Evolutionary conservation across 495 filamentous ascomycete genomes (phyloP), one percentile per base, ranked within the genome.

Genomic region (Penicillium turbatum): DNA sequence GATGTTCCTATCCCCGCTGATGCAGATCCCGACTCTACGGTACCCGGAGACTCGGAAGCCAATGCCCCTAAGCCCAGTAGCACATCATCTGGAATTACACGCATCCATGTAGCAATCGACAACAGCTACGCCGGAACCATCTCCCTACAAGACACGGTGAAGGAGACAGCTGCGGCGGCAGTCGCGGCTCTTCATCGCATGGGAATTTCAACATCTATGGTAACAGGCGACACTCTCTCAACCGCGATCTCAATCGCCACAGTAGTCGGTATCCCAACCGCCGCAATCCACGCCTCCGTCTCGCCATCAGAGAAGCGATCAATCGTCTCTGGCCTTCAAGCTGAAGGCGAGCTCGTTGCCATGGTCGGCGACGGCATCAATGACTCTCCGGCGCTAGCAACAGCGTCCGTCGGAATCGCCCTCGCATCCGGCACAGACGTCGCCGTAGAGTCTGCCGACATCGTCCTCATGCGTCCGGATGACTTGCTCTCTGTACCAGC

Each of bases 311-410:
- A 93, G 58, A 99, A 99, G 56, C 89, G 90, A 55, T 73, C 76
- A 24, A 95, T 97, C 62, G 82, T 99, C 67, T 80, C 82, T 15
- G 68, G 82, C 39, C 79, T 97, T 32, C 88, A 97, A 71, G 75
- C 74, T 0, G 56, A 69, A 2, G 90, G 90, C 54, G 79, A 86
- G 39, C 75, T 85, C 46, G 88, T 99, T 19, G 93, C 90, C 59
- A 97, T 99, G 93, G 93, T 97, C 19, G 93, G 93, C 47, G 93
- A 99, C 65, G 93, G 93, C 34, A 97, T 99, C 79, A 99, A 99
- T 68, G 93, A 99, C 76, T 97, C 92, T 0, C 93, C 93, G 1
- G 93, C 93, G 1, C 81, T 99, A 2, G 93, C 92, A 13, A 96
- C 90, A 2, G 91, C 93, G 27, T 82, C 91, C 54, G 84, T 97